Conservation (phyloP, 441 rosid species). For the Adansonia gregorii region DNA sequence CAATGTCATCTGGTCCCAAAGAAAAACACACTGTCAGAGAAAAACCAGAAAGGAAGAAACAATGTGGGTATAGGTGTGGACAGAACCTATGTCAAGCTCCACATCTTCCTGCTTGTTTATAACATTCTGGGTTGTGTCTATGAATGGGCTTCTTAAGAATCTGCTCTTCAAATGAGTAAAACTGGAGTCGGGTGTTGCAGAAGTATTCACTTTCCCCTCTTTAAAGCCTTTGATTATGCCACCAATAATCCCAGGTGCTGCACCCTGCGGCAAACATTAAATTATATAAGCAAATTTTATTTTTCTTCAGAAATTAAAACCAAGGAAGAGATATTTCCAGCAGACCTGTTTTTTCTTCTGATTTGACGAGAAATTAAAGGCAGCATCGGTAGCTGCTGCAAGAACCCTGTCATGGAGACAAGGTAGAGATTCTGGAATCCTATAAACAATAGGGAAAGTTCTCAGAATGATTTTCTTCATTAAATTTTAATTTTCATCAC, state of each 20-base stretch:
- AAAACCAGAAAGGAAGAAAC: constrained; percentile 11
- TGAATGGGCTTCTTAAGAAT: constrained; percentile 46
- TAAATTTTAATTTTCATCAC: constrained; percentile 17
- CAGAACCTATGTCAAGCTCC: constrained; percentile 66
- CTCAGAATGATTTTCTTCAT: constrained; percentile 23
- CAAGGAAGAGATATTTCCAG: constrained; percentile 18
- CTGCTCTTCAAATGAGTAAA: constrained; percentile 46
- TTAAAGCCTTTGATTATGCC: constrained; percentile 58
- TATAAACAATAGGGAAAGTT: constrained; percentile 33
- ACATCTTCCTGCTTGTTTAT: constrained; percentile 36
- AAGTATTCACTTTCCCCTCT: constrained; percentile 41
- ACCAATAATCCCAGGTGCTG: constrained; percentile 50
- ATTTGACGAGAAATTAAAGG: constrained; percentile 49
- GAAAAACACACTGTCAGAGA: constrained; percentile 21
- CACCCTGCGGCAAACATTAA: constrained; percentile 42
- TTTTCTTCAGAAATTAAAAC: neutral
- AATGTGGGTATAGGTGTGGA: constrained; percentile 15
- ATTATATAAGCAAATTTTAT: constrained; percentile 21
- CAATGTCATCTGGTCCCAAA: constrained; percentile 55
- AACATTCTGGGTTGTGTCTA: constrained; percentile 34
- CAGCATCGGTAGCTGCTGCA: constrained; percentile 73
- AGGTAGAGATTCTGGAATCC: constrained; percentile 59
- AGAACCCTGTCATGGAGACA: constrained; percentile 70
- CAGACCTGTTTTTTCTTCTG: constrained; percentile 65
- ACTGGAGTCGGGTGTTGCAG: constrained; percentile 35